A percentile compares a stretch with the other conserved stretches of the same genome.
Evolutionary conservation across 139 green algal genomes (phyloP).

Genomic region (Closterium sp.): DNA sequence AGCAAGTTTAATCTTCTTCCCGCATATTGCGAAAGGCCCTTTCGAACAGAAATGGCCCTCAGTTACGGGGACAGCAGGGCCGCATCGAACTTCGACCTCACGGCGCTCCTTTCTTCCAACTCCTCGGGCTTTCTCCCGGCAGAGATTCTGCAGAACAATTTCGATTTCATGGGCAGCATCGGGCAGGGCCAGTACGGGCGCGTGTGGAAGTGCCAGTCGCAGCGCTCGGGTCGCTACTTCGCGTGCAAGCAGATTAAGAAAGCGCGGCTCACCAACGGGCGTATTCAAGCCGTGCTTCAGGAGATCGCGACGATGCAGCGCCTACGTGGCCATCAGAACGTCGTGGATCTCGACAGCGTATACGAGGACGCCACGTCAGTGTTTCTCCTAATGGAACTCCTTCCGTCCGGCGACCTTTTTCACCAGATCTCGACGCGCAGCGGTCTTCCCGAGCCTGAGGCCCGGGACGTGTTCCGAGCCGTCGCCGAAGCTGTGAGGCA

Average conservation of each 20-base stretch:
- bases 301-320: conserved; percentile 36
- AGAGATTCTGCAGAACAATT: neutral
- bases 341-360: conserved; percentile 27
- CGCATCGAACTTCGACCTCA: neutral
- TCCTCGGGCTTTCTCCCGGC: neutral
- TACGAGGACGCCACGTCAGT: conserved; percentile 28
- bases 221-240: conserved; percentile 6
- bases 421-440: neutral
- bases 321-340: conserved; percentile 36
- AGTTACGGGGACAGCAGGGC: neutral
- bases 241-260: conserved; percentile 33
- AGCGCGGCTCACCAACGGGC: neutral
- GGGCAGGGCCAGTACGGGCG: conserved; percentile 15
- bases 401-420: neutral
- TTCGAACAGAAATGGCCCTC: neutral
- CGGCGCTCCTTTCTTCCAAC: neutral
- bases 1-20: too few species aligned
- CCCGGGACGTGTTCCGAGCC: conserved; percentile 2
- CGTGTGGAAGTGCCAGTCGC: conserved; percentile 8
- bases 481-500: conserved; percentile 19
- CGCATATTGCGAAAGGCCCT: too few species aligned
- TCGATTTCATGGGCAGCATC: neutral
- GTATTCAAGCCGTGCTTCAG: conserved; percentile 16
- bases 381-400: conserved; percentile 35
- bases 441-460: conserved; percentile 11